Conservation (phyloP, 139 green algal species). For the Chlamydomonas asymmetrica region DNA sequence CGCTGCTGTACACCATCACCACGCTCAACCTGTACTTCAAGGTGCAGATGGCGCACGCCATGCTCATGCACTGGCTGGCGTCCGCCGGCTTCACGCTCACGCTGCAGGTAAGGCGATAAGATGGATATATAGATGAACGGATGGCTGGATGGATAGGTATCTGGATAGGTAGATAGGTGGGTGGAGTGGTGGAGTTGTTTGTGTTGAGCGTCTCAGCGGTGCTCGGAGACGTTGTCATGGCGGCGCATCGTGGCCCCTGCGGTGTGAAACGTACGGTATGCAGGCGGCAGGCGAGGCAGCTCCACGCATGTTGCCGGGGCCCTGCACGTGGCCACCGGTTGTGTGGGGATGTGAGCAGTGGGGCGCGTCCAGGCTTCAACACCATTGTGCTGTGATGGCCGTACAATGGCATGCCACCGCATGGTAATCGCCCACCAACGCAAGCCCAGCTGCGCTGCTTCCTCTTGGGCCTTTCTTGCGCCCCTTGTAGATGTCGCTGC, state of each 20-base stretch:
- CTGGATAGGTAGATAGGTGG: too few relatives aligned
- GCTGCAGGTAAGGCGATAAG: slow-evolving; percentile 48
- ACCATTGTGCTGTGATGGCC: background rate
- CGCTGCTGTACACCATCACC: slow-evolving; percentile 49
- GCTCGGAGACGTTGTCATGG: too few relatives aligned
- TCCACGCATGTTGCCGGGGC: too few relatives aligned
- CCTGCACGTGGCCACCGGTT: background rate
- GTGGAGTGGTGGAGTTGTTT: too few relatives aligned
- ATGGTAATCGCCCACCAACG: background rate
- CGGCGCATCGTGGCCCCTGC: too few relatives aligned
- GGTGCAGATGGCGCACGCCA: slow-evolving; percentile 71
- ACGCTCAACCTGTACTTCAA: slow-evolving; percentile 43
- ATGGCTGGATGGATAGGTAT: too few relatives aligned
- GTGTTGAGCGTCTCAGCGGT: too few relatives aligned
- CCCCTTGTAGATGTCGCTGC: slow-evolving; percentile 26
- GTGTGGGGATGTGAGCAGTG: background rate
- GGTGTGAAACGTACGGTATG: too few relatives aligned
- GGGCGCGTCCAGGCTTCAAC: background rate
- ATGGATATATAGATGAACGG: too few relatives aligned
- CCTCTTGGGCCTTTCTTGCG: background rate
- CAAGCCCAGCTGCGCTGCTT: background rate
- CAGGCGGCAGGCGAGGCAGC: too few relatives aligned
- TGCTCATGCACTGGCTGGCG: slow-evolving; percentile 73
- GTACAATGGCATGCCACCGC: too few relatives aligned
- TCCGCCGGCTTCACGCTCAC: slow-evolving; percentile 54